Evolutionary conservation across 208 protist species (phyloP), one percentile per base, ranked within the genome.

Genomic region (Balamuthia mandrillaris): DNA sequence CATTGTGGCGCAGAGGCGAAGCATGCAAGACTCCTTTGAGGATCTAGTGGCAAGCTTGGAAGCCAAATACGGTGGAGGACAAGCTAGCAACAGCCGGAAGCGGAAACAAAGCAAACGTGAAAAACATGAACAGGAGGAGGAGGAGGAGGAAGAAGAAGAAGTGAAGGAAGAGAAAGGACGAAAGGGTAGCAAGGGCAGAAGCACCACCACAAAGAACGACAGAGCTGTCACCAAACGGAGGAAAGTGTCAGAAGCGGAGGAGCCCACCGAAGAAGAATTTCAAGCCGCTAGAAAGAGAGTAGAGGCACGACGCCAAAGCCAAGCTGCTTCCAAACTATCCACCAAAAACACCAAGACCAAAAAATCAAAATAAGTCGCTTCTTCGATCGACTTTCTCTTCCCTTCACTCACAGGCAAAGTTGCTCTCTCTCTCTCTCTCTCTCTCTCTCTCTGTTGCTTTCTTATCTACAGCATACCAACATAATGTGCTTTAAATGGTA

Each of bases 181-280:
- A 79, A 27, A 31, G n/a, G 42, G 24, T 9, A 54, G 29, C 6
- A n/a, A 79, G 47, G 16, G n/a, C n/a, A n/a, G n/a, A n/a, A 60
- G 70, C 70, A 14, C 21, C 35, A 79, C 54, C 33, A 79, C 54
- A 49, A 16, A 37, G 33, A 56, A 24, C 21, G 31, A 61, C 7
- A 31, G 41, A 18, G 12, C 29, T 39, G 68, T 58, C 3, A 35
- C 51, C 12, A 47, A 78, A 1, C 47, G 44, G 21, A 49, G 44
- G 9, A 35, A 79, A 0, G 2, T 10, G 2, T 9, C 39, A 0
- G 70, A 79, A 1, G 21, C 39, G 33, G 7, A 54, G 47, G 27
- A 79, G 31, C 47, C 66, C 2, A 75, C 66, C 12, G 66, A 75
- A 52, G 66, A 75, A 29, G 66, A 75, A 33, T 75, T 75, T 52